Evolutionary conservation across 768 basidiomycete genomes (phyloP).

Genomic region (Trametes coccinea): DNA sequence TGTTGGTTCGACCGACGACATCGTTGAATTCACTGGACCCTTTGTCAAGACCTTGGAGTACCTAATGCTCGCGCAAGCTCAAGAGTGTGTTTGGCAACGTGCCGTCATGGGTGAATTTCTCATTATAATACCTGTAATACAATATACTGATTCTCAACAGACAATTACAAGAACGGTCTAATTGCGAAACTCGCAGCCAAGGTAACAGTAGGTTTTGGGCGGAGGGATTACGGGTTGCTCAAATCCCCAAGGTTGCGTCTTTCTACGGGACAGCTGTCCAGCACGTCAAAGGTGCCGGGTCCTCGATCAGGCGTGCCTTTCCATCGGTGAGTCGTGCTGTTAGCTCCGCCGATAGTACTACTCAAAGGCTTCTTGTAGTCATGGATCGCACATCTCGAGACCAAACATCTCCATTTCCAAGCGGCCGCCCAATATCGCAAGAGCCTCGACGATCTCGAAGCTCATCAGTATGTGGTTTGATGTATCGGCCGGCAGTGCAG

Average conservation of each 20-base stretch:
- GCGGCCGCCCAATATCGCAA: constrained; percentile 90
- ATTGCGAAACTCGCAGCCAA: constrained; percentile 82
- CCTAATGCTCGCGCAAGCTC: constrained; percentile 90
- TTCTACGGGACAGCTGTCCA: constrained; percentile 58
- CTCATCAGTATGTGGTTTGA: constrained; percentile 52
- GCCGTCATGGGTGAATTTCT: constrained; percentile 69
- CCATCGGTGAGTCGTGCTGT: constrained; percentile 49
- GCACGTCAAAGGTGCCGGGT: constrained; percentile 44
- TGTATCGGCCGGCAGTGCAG: too few species aligned
- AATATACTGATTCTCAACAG: constrained; percentile 32
- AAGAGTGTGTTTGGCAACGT: constrained; percentile 96
- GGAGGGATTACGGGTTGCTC: neutral
- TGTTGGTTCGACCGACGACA: constrained; percentile 51
- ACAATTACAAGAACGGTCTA: constrained; percentile 76
- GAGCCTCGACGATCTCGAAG: constrained; percentile 84
- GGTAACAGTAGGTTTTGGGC: constrained; percentile 36
- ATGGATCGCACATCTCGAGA: constrained; percentile 79
- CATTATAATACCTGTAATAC: neutral
- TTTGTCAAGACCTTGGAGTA: constrained; percentile 66
- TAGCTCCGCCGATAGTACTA: neutral
- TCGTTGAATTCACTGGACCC: constrained; percentile 63
- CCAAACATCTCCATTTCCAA: constrained; percentile 82
- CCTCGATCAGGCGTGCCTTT: constrained; percentile 47
- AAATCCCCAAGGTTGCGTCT: constrained; percentile 49
- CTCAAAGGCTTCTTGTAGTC: constrained; percentile 43